Evolutionary conservation across 192 early-diverging fungal genomes (phyloP).

Genomic region (Coemansia sp.): DNA sequence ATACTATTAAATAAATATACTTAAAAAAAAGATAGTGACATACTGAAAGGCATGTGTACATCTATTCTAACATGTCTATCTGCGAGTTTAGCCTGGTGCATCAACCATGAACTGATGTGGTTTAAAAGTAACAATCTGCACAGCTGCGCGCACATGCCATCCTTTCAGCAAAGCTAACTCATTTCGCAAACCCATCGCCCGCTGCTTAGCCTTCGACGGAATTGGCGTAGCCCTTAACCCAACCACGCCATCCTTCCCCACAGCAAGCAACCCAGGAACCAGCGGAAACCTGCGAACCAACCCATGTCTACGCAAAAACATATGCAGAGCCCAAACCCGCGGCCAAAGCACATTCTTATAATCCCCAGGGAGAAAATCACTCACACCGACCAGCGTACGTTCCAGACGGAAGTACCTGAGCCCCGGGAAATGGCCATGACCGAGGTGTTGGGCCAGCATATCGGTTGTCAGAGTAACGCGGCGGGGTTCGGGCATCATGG

Average conservation of each 20-base stretch:
- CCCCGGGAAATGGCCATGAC: slow-evolving; percentile 15
- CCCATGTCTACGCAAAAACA: slow-evolving; percentile 26
- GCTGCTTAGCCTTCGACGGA: slow-evolving; percentile 9
- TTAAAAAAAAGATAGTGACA: too few species aligned
- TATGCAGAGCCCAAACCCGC: slow-evolving; percentile 34
- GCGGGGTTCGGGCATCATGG: slow-evolving; percentile 2
- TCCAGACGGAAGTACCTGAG: slow-evolving; percentile 31
- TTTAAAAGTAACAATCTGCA: too few species aligned
- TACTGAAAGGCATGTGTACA: too few species aligned
- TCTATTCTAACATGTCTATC: too few species aligned
- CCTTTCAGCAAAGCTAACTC: too few species aligned
- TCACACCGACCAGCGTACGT: slow-evolving; percentile 8
- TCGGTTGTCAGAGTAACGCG: slow-evolving; percentile 8
- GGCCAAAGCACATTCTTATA: slow-evolving; percentile 13
- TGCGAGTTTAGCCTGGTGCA: too few species aligned
- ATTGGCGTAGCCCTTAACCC: slow-evolving; percentile 15
- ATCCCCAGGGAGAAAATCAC: neutral
- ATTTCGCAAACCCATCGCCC: neutral
- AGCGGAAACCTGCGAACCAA: slow-evolving; percentile 20
- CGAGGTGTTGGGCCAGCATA: slow-evolving; percentile 12
- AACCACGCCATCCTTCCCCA: neutral
- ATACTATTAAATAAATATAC: too few species aligned
- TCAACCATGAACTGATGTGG: too few species aligned
- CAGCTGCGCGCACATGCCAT: too few species aligned
- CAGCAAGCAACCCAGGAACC: slow-evolving; percentile 12